Evolutionary conservation across 345 rosid species (phyloP).

Genomic region (Acer negundo): DNA sequence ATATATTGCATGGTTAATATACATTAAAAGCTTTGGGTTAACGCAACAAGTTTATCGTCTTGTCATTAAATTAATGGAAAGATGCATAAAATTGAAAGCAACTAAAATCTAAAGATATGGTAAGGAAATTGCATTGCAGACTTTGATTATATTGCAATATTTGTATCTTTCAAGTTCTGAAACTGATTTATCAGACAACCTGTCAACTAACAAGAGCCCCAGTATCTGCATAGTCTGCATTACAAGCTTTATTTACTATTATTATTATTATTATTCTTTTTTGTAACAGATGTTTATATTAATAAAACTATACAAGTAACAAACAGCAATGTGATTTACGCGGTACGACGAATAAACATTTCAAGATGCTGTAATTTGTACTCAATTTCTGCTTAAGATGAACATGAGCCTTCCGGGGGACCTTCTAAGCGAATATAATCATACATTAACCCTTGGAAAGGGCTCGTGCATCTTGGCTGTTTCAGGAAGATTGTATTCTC

Average conservation of each 20-base stretch:
- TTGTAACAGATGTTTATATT: neutral
- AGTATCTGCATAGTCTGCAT: too few species aligned
- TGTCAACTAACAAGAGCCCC: too few species aligned
- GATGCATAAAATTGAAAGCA: neutral
- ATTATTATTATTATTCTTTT: neutral
- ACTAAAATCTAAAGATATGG: neutral
- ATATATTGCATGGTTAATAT: neutral
- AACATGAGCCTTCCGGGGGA: slow-evolving; percentile 35
- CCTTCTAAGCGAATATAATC: slow-evolving; percentile 87
- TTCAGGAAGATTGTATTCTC: slow-evolving; percentile 72
- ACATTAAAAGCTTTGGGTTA: neutral
- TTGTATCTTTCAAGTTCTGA: too few species aligned
- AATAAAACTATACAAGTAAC: neutral
- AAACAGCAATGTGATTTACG: neutral
- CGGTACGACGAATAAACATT: neutral
- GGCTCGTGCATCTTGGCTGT: slow-evolving; percentile 66
- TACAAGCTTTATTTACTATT: neutral
- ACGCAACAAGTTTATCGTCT: neutral
- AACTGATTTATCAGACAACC: too few species aligned
- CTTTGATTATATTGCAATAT: neutral
- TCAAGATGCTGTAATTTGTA: neutral
- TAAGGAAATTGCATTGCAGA: neutral
- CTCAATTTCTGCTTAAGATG: neutral
- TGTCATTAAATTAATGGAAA: neutral
- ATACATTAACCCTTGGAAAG: slow-evolving; percentile 82